phyloP scores from a whole-genome alignment of 768 basidiomycete species.

The Strobilomyces dryophilus region DNA sequence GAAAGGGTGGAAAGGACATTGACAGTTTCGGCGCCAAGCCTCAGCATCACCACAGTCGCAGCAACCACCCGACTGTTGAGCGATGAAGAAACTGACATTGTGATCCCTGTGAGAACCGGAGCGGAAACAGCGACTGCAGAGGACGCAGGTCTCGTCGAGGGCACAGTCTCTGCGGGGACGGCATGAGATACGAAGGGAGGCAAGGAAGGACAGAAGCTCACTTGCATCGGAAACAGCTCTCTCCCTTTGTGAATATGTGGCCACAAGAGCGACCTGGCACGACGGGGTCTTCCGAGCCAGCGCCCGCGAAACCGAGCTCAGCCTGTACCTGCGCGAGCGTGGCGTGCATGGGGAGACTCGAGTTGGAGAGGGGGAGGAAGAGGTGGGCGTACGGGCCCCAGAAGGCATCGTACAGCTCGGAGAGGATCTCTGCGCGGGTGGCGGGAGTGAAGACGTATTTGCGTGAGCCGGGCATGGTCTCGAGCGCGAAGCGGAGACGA shows the following conservation, averaged over 20 bases:
- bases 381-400: conserved; percentile 73
- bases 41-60: conserved; percentile 95
- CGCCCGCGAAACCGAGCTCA: conserved; percentile 50
- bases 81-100: conserved; percentile 91
- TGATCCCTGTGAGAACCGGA: conserved; percentile 83
- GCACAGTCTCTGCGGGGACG: conserved; percentile 72
- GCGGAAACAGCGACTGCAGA: conserved; percentile 89
- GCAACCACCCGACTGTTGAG: conserved; percentile 87
- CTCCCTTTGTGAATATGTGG: conserved; percentile 85
- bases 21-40: conserved; percentile 69
- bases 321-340: conserved; percentile 71
- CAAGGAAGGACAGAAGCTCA: conserved; percentile 38
- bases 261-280: conserved; percentile 76
- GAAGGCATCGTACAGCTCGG: conserved; percentile 76
- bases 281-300: conserved; percentile 54
- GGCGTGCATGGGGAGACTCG: conserved; percentile 56
- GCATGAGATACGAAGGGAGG: conserved; percentile 1
- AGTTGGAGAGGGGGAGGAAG: conserved; percentile 65
- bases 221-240: conserved; percentile 94
- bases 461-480: conserved; percentile 75
- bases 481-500: conserved; percentile 70
- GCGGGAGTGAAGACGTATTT: conserved; percentile 74
- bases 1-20: conserved; percentile 76
- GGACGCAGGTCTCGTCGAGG: conserved; percentile 82
- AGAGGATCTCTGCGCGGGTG: conserved; percentile 76